Conservation (phyloP, 805 yeast species). For the Lachancea fermentati region DNA sequence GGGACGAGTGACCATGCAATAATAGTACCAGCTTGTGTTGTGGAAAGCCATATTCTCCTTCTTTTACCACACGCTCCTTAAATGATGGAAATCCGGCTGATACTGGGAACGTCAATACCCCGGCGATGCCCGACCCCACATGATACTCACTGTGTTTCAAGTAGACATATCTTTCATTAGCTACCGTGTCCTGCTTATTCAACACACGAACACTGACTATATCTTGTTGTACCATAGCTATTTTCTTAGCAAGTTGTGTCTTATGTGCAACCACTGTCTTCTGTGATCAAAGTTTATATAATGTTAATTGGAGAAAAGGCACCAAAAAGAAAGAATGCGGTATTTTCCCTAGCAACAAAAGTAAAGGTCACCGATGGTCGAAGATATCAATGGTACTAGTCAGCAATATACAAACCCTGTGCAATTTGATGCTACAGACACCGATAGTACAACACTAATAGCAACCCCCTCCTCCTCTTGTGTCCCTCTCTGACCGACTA, state of each 20-base stretch:
- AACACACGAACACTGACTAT: conserved; percentile 5
- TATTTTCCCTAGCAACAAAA: background rate
- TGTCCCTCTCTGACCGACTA: no score
- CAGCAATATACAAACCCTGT: no score
- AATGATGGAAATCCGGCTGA: conserved; percentile 18
- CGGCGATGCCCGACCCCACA: conserved; percentile 32
- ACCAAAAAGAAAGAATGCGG: background rate
- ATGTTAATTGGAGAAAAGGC: background rate
- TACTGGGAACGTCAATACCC: conserved; percentile 34
- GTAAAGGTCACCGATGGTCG: no score
- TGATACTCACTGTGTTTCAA: conserved; percentile 21
- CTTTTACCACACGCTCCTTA: conserved; percentile 14
- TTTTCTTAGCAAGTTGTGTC: background rate
- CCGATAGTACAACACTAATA: no score
- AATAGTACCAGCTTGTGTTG: conserved; percentile 51
- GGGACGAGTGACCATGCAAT: conserved; percentile 84
- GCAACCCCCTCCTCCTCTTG: no score
- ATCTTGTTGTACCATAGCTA: conserved; percentile 9
- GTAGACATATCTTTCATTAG: conserved; percentile 18
- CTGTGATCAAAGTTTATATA: background rate
- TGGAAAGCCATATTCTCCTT: conserved; percentile 22
- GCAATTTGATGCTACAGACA: no score
- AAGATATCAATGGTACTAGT: no score
- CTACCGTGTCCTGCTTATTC: conserved; percentile 6
- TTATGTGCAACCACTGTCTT: background rate